Base-by-base conservation (phyloP, 2,329 filamentous ascomycete genomes). In the Beauveria bassiana region DNA sequence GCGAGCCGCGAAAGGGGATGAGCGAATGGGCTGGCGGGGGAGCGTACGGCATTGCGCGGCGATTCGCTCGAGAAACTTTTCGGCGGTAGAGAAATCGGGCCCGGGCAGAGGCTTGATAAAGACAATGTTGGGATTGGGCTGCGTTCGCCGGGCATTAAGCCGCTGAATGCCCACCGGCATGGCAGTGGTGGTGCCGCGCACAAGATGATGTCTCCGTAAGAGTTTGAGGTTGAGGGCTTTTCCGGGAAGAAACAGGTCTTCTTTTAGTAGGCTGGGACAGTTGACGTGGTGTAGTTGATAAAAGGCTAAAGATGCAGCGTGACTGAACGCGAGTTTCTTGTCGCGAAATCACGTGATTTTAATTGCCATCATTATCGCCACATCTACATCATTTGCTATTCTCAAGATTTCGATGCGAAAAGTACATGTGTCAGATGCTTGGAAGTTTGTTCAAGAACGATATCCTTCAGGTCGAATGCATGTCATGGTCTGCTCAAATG, bases 41-140 rank as follows among this genome's bases (percentile, higher is more conserved):
- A 4, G 68, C 80, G 67, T 70, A 86, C 84, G 79, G 70, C 90
- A 93, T 82, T 93, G 88, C 61, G 91, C 91, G 6, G 90, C 89
- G 64, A 93, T 89, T 31, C 88, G 82, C 67, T 90, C 86, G 1
- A 93, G 78, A 65, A 89, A 92, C 62, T 88, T 86, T 66, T 87
- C 84, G 0, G 89, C 85, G 8, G 81, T 78, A 2, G 78, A 75
- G 69, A 88, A 81, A 64, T 87, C 82, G 0, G 82, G 76, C 0
- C 89, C 88, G 16, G 85, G 80, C 0, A 93, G 78, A 1, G 91
- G 86, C 69, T 92, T 92, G 76, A 96, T 93, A 77, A 96, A 96
- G 70, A 90, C 85, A 67, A 96, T 90, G 63, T 86, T 83, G 24
- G 85, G 79, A 68, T 95, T 96, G 8, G 91, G 90, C 62, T 89